Evolutionary conservation across 371 early-diverging fungal genomes (phyloP), one percentile per base, ranked within the genome.

Genomic region (Mucor lusitanicus): DNA sequence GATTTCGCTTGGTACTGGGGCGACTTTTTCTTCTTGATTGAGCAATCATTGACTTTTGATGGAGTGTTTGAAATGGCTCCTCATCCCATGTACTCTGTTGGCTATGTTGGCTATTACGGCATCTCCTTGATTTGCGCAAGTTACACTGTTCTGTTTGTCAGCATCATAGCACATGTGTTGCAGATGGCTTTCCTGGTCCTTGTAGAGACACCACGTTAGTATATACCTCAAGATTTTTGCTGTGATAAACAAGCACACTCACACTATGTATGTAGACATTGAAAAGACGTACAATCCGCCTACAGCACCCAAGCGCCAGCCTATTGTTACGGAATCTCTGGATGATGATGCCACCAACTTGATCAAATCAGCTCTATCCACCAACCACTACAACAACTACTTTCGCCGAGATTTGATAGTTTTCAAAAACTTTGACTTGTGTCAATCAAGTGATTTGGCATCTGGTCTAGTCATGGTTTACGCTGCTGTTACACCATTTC

Each of bases 1-100:
- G 96, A 95, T 77, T 97, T 90, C 77, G 95, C 96, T 5, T 95
- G 96, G 95, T 97, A 90, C 79, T 96, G 96, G 96, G 97, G 96
- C 33, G 96, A 96, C 74, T 97, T 97, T 75, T 97, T 96, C 85
- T 95, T 95, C 77, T 75, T 94, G 50, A 82, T 94, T 35, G 91
- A 92, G 58, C 88, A 89, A 68, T 85, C 88, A 12, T 76, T 94
- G 57, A 92, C 91, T 0, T 94, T 94, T 71, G 92, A 95, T 74
- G 94, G 94, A 30, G 93, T 94, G 3, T 96, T 95, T 78, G 96
- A 95, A 72, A 88, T 93, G 88, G 95, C 93, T 0, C 96, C 96
- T 15, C 97, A 97, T 71, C 97, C 97, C 2, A 96, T 96, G 96
- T 97, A 97, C 78, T 94, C 95, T 28, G 90, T 97, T 23, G 97